Evolutionary conservation across 75 land plant species (phyloP), one percentile per base, ranked within the genome.

Genomic region (Chamaecyparis obtusa): DNA sequence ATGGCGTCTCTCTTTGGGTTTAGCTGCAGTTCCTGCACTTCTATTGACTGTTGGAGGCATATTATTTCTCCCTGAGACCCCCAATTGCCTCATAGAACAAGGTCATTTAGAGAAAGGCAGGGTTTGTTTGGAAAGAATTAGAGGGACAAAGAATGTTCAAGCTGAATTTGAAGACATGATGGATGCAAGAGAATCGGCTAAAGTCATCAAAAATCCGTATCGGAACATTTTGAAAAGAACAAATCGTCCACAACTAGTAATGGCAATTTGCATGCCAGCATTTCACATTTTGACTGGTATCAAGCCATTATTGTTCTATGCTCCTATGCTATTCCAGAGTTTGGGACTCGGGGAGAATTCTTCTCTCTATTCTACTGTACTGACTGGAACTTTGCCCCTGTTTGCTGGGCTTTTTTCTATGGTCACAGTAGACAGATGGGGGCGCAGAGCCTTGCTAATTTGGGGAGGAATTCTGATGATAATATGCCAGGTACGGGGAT

Each of bases 1-100:
- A 9, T 97, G 99, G 99, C 90, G 99, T 41, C 93, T 96, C 36
- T 97, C 99, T 15, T 89, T 97, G 9, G 99, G 96, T 32, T 87
- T 93, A 13, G 99, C 96, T 6, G 96, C 94, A 17, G 84, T 82
- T 2, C 99, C 99, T 5, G 96, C 97, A 16, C 7, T 91, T 1
- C 6, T 97, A 9, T 92, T 97, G 95, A 90, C 94, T 9, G 85
- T 92, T n/a, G 99, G 97, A 27, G 97, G 94, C 3, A 16, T 92
- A 46, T 57, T 57, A 17, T 43, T 95, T 43, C 92, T 94, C 13
- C 95, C 96, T 5, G 99, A 97, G 85, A 97, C 97, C 14, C 99
- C 99, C 85, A 92, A 91, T 87, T 92, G 96, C 79, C 88, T 94
- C 30, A 91, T 97, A 37, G 92, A 94, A 36, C 87, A 91, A 8